These are phyloP conservation scores for Tylopilus rubrobrunneus DNA, from an alignment of 768 basidiomycete species.

Conservation along the genomic window DNA sequence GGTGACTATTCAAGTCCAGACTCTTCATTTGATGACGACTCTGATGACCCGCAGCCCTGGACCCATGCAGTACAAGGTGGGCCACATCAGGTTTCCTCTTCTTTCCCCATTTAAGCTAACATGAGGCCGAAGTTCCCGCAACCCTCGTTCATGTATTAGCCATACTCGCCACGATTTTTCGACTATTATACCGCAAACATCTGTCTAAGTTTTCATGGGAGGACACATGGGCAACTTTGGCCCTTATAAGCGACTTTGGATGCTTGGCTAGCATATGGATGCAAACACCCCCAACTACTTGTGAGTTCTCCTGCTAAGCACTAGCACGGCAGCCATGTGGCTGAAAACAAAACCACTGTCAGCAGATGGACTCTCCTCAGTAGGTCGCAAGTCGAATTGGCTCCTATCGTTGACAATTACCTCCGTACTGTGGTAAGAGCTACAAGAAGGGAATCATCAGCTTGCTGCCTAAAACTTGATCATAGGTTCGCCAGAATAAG, in stretches of 20 bases:
- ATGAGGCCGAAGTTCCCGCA: conserved; percentile 9
- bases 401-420: conserved; percentile 19
- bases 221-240: conserved; percentile 24
- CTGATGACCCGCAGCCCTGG: background rate
- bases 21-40: background rate
- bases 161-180: conserved; percentile 17
- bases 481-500: conserved; percentile 27
- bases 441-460: no score
- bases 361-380: background rate
- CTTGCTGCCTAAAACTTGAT: background rate
- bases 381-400: conserved; percentile 9
- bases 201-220: conserved; percentile 25
- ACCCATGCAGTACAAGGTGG: conserved; percentile 12
- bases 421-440: conserved; percentile 20
- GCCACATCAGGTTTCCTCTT: background rate
- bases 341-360: background rate
- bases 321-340: background rate
- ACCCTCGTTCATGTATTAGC: conserved; percentile 10
- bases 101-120: background rate
- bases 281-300: background rate
- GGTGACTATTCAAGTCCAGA: background rate
- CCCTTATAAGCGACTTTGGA: conserved; percentile 19
- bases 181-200: conserved; percentile 21
- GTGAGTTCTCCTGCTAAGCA: conserved; percentile 11
- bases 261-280: conserved; percentile 24